Percentiles rank a stretch among this genome's conserved stretches.
phyloP scores from a whole-genome alignment of 768 basidiomycete genomes.

The Termitomyces titanicus region DNA sequence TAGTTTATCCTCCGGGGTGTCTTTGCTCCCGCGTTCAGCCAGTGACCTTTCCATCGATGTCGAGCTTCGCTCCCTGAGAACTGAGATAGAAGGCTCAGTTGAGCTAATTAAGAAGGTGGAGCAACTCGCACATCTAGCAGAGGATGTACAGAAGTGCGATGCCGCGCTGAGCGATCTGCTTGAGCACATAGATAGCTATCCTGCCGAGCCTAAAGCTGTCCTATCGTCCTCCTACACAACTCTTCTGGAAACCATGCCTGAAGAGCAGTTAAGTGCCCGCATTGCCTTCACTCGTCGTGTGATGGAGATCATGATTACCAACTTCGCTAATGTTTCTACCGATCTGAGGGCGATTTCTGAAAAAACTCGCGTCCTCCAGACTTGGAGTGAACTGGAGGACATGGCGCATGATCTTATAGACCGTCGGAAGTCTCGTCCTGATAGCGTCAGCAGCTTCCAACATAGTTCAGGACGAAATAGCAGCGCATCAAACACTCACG shows the following conservation, averaged over 20 bases:
- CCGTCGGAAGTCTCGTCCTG: conserved; percentile 60
- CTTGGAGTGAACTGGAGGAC: conserved; percentile 77
- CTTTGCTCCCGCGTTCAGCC: conserved; percentile 40
- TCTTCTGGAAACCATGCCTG: conserved; percentile 43
- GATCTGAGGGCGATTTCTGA: conserved; percentile 64
- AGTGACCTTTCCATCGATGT: conserved; percentile 40
- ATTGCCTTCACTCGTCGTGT: conserved; percentile 57
- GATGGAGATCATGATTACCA: conserved; percentile 43
- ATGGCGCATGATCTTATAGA: conserved; percentile 71
- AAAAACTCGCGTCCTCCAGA: conserved; percentile 65
- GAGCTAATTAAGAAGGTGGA: conserved; percentile 48
- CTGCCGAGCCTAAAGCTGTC: conserved; percentile 49
- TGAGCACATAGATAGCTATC: conserved; percentile 84
- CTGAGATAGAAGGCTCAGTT: conserved; percentile 52
- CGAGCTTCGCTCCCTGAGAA: conserved; percentile 60
- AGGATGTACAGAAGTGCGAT: conserved; percentile 56
- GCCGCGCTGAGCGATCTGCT: conserved; percentile 78
- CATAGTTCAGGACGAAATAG: conserved; percentile 57
- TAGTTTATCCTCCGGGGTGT: conserved; percentile 40
- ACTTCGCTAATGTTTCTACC: conserved; percentile 39
- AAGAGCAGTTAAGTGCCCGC: conserved; percentile 64
- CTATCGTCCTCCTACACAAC: conserved; percentile 49
- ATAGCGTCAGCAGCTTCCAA: conserved; percentile 60
- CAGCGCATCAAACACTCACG: conserved; percentile 37
- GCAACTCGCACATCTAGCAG: conserved; percentile 50